phyloP scores from a whole-genome alignment of 2,329 filamentous ascomycete genomes.

The Nothomitra cinnamomea region DNA sequence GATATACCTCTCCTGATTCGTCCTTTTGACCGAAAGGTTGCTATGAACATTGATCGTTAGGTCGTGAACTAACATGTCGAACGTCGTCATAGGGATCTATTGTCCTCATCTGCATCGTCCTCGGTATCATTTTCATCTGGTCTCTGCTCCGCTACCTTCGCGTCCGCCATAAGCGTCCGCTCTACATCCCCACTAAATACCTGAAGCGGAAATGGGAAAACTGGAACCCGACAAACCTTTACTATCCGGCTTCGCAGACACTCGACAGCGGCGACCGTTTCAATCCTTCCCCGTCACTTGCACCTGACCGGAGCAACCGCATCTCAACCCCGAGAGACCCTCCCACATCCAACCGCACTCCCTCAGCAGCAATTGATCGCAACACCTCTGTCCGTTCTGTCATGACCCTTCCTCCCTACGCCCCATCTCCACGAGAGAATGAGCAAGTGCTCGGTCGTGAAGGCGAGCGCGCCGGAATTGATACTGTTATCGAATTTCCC shows the following conservation, averaged over 20 bases:
- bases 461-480: conserved; percentile 81
- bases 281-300: not conserved
- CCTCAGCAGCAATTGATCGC: conserved; percentile 41
- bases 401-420: conserved; percentile 82
- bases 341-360: not conserved
- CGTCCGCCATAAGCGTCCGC: conserved; percentile 28
- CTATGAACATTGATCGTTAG: no score
- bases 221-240: conserved; percentile 26
- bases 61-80: not conserved
- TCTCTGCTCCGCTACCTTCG: conserved; percentile 26
- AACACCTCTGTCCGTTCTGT: conserved; percentile 82
- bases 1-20: not conserved
- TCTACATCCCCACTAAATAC: conserved; percentile 31
- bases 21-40: no score
- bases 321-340: not conserved
- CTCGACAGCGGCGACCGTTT: not conserved
- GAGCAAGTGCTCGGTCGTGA: conserved; percentile 77
- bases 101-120: conserved; percentile 19
- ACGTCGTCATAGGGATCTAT: conserved; percentile 3
- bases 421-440: conserved; percentile 49
- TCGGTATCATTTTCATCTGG: conserved; percentile 18
- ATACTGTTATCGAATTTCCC: conserved; percentile 74
- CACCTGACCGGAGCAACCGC: not conserved
- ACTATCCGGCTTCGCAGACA: not conserved
- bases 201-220: conserved; percentile 34